A percentile compares a stretch with the other conserved stretches of the same genome.
Evolutionary conservation across 2,329 filamentous ascomycete species (phyloP).

Genomic region (Chaetomiaceae sp.): DNA sequence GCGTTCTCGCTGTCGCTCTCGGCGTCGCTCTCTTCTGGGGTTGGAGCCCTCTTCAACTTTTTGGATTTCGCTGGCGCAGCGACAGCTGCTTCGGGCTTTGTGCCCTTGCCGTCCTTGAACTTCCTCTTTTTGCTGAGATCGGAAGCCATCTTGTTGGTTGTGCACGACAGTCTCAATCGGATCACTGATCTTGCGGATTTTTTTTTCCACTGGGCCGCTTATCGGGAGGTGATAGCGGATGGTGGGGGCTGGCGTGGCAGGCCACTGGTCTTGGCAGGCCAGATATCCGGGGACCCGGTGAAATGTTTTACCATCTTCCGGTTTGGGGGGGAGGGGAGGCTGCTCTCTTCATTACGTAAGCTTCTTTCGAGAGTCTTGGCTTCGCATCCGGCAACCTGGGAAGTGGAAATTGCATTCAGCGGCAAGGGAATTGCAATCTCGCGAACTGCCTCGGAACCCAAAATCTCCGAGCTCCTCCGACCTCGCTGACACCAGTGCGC

Average conservation of each 20-base stretch:
- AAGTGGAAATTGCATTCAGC: neutral
- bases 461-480: constrained; percentile 7
- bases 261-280: neutral
- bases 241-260: neutral
- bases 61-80: constrained; percentile 19
- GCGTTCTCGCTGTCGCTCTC: constrained; percentile 17
- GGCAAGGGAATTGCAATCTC: neutral
- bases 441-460: constrained; percentile 4
- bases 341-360: neutral
- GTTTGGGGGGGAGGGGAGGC: neutral
- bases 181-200: neutral
- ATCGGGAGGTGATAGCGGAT: constrained; percentile 5
- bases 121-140: constrained; percentile 36
- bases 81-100: constrained; percentile 20
- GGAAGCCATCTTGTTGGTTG: constrained; percentile 28
- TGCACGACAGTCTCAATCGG: neutral
- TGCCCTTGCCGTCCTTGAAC: constrained; percentile 30
- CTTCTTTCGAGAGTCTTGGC: neutral
- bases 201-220: constrained; percentile 5
- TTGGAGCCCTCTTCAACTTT: constrained; percentile 25
- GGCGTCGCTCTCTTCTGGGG: constrained; percentile 23
- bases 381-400: neutral
- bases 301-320: constrained; percentile 7
- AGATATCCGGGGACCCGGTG: neutral
- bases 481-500: neutral